phyloP scores from a whole-genome alignment of 2,329 filamentous ascomycete genomes.

The Fonsecaea multimorphosa region DNA sequence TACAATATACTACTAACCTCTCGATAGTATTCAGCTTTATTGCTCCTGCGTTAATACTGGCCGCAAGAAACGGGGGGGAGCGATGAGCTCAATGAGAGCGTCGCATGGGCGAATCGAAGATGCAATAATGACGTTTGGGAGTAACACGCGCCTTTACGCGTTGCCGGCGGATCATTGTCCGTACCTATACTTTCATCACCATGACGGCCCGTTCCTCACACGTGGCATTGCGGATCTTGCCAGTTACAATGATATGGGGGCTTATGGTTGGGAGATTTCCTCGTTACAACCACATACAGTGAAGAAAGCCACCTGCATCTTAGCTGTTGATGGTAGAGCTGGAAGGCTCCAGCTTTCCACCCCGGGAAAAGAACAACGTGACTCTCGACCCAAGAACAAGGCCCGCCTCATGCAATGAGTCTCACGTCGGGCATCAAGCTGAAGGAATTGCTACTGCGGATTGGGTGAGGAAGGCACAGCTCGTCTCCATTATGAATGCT shows the following conservation, averaged over 20 bases:
- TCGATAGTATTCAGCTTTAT: too few relatives aligned
- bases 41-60: too few relatives aligned
- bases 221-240: background rate
- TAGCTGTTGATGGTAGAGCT: background rate
- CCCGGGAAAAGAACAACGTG: too few relatives aligned
- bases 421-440: background rate
- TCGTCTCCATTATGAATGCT: background rate
- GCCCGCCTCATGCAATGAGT: background rate
- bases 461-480: background rate
- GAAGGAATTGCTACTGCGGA: too few relatives aligned
- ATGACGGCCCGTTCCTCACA: background rate
- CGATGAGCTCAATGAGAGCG: too few relatives aligned
- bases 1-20: too few relatives aligned
- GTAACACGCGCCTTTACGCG: background rate
- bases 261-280: too few relatives aligned
- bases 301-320: too few relatives aligned
- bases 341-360: too few relatives aligned
- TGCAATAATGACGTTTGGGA: background rate
- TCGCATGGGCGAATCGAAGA: background rate
- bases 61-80: too few relatives aligned
- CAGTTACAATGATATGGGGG: background rate
- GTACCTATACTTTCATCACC: background rate
- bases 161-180: background rate
- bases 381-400: background rate
- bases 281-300: too few relatives aligned